Conservation (phyloP, 805 yeast species). For the Monosporozyma aerobia region DNA sequence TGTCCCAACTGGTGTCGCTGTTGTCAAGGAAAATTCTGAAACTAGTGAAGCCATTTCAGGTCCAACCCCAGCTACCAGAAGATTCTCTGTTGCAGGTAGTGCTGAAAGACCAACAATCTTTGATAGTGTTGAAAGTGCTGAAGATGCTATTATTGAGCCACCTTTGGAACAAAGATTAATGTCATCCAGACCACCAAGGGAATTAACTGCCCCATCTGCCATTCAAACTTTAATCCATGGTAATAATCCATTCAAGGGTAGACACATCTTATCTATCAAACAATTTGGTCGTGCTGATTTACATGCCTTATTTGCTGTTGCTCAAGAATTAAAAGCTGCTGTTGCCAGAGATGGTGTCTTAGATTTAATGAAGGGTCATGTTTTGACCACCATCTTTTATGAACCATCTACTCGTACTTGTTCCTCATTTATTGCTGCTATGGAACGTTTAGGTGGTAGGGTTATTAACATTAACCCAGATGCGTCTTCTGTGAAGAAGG, state of each 20-base stretch:
- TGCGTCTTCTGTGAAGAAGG: slow-evolving; percentile 93
- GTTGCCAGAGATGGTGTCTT: slow-evolving; percentile 95
- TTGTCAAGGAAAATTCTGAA: slow-evolving; percentile 34
- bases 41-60: slow-evolving; percentile 22
- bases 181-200: slow-evolving; percentile 63
- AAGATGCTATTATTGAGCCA: slow-evolving; percentile 46
- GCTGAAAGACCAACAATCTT: slow-evolving; percentile 31
- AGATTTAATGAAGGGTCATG: slow-evolving; percentile 82
- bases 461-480: slow-evolving; percentile 79
- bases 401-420: slow-evolving; percentile 98
- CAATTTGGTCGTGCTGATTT: slow-evolving; percentile 81
- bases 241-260: slow-evolving; percentile 85
- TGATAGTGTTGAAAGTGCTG: slow-evolving; percentile 34
- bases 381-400: slow-evolving; percentile 89
- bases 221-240: slow-evolving; percentile 66
- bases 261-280: slow-evolving; percentile 78
- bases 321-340: slow-evolving; percentile 94
- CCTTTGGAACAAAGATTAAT: slow-evolving; percentile 41
- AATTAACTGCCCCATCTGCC: slow-evolving; percentile 69
- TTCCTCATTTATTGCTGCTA: slow-evolving; percentile 96
- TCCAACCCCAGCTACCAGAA: slow-evolving; percentile 33
- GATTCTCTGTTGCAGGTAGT: slow-evolving; percentile 43
- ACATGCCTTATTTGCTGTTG: slow-evolving; percentile 89
- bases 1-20: slow-evolving; percentile 55
- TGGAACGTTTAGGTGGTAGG: slow-evolving; percentile 99